Evolutionary conservation across 768 basidiomycete species (phyloP).

Genomic region (Tricholoma terreum): DNA sequence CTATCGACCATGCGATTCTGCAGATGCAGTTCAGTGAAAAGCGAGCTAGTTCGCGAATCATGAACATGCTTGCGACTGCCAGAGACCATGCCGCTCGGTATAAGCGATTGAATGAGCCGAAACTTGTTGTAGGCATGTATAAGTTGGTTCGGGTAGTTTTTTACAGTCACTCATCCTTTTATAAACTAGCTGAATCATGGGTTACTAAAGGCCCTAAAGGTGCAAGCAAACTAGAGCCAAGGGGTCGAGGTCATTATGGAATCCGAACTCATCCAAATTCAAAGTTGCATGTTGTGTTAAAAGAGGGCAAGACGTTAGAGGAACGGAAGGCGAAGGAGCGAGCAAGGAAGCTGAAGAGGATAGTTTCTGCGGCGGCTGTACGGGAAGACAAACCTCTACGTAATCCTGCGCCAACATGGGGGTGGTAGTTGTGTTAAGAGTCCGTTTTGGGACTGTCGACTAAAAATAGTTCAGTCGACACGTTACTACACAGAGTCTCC

Average conservation of each 20-base stretch:
- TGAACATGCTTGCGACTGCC: conserved; percentile 85
- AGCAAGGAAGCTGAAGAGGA: conserved; percentile 65
- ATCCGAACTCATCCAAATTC: conserved; percentile 75
- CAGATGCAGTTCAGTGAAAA: conserved; percentile 98
- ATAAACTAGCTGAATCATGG: conserved; percentile 80
- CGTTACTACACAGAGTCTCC: conserved; percentile 21
- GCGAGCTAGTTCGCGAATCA: conserved; percentile 78
- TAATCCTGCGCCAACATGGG: conserved; percentile 70
- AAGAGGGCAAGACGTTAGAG: conserved; percentile 75
- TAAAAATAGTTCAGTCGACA: conserved; percentile 26
- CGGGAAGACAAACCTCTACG: conserved; percentile 80
- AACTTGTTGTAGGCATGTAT: conserved; percentile 78
- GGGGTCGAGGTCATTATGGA: conserved; percentile 80
- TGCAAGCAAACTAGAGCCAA: conserved; percentile 70
- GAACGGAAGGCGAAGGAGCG: conserved; percentile 63
- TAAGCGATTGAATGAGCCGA: conserved; percentile 68
- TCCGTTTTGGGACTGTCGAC: not conserved
- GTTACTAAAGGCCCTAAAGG: conserved; percentile 77
- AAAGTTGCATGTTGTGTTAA: conserved; percentile 70
- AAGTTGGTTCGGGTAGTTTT: not conserved
- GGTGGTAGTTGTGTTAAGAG: conserved; percentile 52
- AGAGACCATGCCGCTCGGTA: conserved; percentile 79
- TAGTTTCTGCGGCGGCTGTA: conserved; percentile 76
- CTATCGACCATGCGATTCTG: conserved; percentile 91
- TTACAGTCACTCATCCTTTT: conserved; percentile 1